Evolutionary conservation across 2,329 filamentous ascomycete species (phyloP).

Genomic region (Dendryphion nanum): DNA sequence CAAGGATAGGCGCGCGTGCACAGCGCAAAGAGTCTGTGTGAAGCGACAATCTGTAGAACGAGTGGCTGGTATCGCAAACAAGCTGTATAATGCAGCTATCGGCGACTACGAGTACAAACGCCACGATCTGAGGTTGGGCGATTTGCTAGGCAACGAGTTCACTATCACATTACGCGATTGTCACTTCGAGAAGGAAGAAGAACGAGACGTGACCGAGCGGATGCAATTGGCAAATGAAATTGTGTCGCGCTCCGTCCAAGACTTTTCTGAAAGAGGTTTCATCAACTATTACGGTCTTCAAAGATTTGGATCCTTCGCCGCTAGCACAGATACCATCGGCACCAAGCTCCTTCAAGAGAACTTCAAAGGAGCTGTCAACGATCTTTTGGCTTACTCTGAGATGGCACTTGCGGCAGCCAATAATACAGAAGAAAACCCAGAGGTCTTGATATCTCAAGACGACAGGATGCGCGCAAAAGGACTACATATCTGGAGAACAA

Average conservation of each 20-base stretch:
- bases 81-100: constrained; percentile 61
- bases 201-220: constrained; percentile 31
- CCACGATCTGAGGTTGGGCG: constrained; percentile 73
- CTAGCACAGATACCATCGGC: constrained; percentile 82
- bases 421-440: constrained; percentile 26
- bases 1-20: constrained; percentile 85
- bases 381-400: constrained; percentile 71
- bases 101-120: constrained; percentile 80
- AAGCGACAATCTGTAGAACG: constrained; percentile 60
- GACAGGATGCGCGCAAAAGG: constrained; percentile 77
- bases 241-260: constrained; percentile 60
- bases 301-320: constrained; percentile 84
- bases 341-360: constrained; percentile 79
- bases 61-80: constrained; percentile 62
- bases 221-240: constrained; percentile 50
- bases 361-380: constrained; percentile 75
- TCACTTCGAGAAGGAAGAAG: constrained; percentile 54
- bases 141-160: constrained; percentile 88
- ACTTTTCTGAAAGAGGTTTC: constrained; percentile 74
- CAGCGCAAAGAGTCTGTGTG: constrained; percentile 75
- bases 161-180: constrained; percentile 88
- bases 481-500: constrained; percentile 70
- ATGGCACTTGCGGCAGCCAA: constrained; percentile 59
- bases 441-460: constrained; percentile 63
- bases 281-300: constrained; percentile 99